A percentile compares a stretch with the other conserved stretches of the same genome.
phyloP scores from a whole-genome alignment of 441 rosid genomes.

The Breynia disticha region DNA sequence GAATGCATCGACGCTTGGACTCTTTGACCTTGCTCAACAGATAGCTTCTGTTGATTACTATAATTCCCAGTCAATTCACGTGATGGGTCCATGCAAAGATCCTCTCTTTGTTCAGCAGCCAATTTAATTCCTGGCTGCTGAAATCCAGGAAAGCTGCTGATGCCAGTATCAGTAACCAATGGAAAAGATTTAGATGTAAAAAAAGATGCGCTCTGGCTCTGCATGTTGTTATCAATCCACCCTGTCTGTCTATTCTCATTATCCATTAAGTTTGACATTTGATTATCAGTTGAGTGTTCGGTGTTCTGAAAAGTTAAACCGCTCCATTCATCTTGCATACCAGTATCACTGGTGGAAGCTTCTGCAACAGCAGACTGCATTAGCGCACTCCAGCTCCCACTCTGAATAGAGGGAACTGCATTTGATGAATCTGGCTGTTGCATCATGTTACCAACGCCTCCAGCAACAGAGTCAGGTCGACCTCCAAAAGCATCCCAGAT shows the following conservation, averaged over 20 bases:
- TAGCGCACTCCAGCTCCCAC: slow-evolving; percentile 97
- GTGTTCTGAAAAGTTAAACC: slow-evolving; percentile 28
- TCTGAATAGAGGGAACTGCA: slow-evolving; percentile 56
- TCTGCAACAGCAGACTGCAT: slow-evolving; percentile 87
- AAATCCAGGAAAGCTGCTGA: slow-evolving; percentile 39
- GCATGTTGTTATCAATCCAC: slow-evolving; percentile 34
- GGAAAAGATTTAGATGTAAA: slow-evolving; percentile 18
- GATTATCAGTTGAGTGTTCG: slow-evolving; percentile 26
- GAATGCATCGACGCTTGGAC: too few relatives aligned
- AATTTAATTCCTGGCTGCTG: slow-evolving; percentile 29
- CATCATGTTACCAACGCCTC: slow-evolving; percentile 27
- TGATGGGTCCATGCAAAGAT: slow-evolving; percentile 23
- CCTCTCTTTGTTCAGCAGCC: slow-evolving; percentile 25
- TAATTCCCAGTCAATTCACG: slow-evolving; percentile 30
- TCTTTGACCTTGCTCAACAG: too few relatives aligned
- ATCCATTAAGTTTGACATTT: not conserved
- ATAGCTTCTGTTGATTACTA: not conserved
- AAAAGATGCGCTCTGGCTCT: slow-evolving; percentile 8
- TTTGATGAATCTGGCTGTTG: slow-evolving; percentile 25
- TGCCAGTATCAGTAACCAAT: slow-evolving; percentile 3
- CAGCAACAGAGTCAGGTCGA: slow-evolving; percentile 29
- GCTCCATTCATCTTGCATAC: slow-evolving; percentile 47
- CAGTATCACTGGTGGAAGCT: slow-evolving; percentile 39
- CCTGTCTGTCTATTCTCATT: slow-evolving; percentile 15
- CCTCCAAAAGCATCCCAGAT: slow-evolving; percentile 70